Percentiles rank a stretch among this genome's conserved stretches.
Evolutionary conservation across 2,329 filamentous ascomycete species (phyloP).

Genomic region (Fusarium keratoplasticum): DNA sequence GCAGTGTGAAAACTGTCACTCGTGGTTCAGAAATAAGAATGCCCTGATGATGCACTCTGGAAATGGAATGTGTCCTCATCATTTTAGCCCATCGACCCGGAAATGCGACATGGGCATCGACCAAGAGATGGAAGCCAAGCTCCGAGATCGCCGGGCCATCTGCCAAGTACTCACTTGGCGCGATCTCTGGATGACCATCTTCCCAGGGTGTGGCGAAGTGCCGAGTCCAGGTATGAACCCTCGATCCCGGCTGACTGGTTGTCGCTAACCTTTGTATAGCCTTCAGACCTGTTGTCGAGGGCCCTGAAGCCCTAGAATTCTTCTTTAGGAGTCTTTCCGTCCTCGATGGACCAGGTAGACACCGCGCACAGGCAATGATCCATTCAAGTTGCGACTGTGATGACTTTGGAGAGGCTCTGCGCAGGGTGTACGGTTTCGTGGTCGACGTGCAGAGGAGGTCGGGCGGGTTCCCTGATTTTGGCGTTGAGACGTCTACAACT

Average conservation of each 20-base stretch:
- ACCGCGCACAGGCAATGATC: not conserved
- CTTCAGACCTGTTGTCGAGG: not conserved
- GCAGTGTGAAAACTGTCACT: not conserved
- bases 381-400: not conserved
- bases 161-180: not conserved
- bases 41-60: not conserved
- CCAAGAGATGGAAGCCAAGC: not conserved
- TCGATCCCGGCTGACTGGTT: not conserved
- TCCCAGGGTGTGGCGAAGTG: not conserved
- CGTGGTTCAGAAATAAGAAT: not conserved
- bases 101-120: not conserved
- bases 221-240: not conserved
- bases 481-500: not conserved
- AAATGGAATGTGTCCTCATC: not conserved
- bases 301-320: not conserved
- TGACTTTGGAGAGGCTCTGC: not conserved
- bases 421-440: not conserved
- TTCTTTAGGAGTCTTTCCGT: not conserved
- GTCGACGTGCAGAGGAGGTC: not conserved
- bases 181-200: not conserved
- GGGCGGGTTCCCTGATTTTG: not conserved
- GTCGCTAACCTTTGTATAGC: not conserved
- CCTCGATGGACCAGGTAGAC: not conserved
- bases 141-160: not conserved
- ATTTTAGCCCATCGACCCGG: not conserved